Conservation (phyloP, 1,139 yeast genomes). For the Lodderomyces jiufengensis region DNA sequence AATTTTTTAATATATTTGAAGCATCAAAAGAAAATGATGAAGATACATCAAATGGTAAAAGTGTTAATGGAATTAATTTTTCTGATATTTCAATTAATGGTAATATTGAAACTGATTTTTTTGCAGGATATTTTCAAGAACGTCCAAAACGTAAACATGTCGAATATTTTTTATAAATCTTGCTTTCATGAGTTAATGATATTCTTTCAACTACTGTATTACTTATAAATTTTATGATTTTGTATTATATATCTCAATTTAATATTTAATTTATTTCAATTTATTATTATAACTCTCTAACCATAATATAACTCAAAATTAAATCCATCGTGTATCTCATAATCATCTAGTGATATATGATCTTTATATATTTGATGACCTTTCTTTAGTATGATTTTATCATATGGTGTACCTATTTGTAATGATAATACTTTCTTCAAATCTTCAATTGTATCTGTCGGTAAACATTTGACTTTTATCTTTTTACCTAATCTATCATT, state of each 20-base stretch:
- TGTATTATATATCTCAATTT: constrained; percentile 2
- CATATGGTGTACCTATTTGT: constrained; percentile 74
- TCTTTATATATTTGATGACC: constrained; percentile 82
- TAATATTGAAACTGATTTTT: constrained; percentile 15
- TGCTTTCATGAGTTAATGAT: background rate
- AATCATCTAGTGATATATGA: constrained; percentile 86
- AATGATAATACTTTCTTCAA: constrained; percentile 79
- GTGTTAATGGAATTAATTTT: constrained; percentile 33
- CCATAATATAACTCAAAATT: constrained; percentile 80
- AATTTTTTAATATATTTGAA: constrained; percentile 86
- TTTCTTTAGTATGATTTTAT: constrained; percentile 64
- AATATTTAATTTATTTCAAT: background rate
- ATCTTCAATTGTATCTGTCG: constrained; percentile 87
- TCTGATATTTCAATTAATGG: constrained; percentile 10
- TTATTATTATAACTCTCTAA: constrained; percentile 16
- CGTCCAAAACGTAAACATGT: constrained; percentile 46
- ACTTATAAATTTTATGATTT: background rate
- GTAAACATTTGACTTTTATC: constrained; percentile 79
- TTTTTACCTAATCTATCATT: constrained; percentile 76
- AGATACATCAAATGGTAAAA: constrained; percentile 40
- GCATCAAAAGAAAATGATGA: constrained; percentile 87
- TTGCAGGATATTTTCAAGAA: constrained; percentile 20
- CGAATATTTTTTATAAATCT: constrained; percentile 59
- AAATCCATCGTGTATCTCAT: constrained; percentile 89
- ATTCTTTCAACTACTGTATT: background rate